Evolutionary conservation across 139 green algal genomes (phyloP).

Genomic region (Picochlorum sp.): DNA sequence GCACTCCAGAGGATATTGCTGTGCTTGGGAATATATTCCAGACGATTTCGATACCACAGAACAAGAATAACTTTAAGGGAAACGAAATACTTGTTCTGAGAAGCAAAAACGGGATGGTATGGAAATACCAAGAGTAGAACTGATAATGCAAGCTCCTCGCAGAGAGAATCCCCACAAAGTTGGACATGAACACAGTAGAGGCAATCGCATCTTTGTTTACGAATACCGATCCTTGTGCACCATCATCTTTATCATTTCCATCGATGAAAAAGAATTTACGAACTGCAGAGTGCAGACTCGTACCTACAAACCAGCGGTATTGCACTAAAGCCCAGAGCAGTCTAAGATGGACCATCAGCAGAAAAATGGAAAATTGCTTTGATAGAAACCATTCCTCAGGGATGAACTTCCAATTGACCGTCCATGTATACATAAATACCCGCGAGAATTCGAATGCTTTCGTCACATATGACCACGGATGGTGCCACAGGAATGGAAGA

Average conservation of each 20-base stretch:
- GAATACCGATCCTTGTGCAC: not conserved
- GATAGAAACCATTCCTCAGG: slow-evolving; percentile 57
- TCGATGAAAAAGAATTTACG: slow-evolving; percentile 4
- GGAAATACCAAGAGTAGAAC: slow-evolving; percentile 84
- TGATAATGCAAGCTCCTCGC: slow-evolving; percentile 79
- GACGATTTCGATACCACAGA: slow-evolving; percentile 45
- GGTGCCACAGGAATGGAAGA: slow-evolving; percentile 48
- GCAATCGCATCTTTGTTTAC: slow-evolving; percentile 1
- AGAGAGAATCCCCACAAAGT: slow-evolving; percentile 69
- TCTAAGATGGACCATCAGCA: slow-evolving; percentile 51
- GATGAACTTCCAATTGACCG: slow-evolving; percentile 81
- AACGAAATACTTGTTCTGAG: slow-evolving; percentile 25
- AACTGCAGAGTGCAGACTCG: no score
- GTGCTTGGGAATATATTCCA: slow-evolving; percentile 42
- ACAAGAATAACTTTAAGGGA: slow-evolving; percentile 19
- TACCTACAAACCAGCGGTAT: slow-evolving; percentile 32
- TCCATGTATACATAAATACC: slow-evolving; percentile 69
- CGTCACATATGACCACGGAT: slow-evolving; percentile 44
- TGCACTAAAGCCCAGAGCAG: slow-evolving; percentile 50
- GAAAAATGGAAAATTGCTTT: slow-evolving; percentile 31
- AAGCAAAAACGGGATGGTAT: slow-evolving; percentile 62
- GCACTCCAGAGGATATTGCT: slow-evolving; percentile 9
- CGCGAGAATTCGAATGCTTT: slow-evolving; percentile 66
- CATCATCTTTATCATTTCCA: not conserved
- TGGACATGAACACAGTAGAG: slow-evolving; percentile 51